Conservation (phyloP, 2,329 filamentous ascomycete genomes). For the Ascochyta fabae region DNA sequence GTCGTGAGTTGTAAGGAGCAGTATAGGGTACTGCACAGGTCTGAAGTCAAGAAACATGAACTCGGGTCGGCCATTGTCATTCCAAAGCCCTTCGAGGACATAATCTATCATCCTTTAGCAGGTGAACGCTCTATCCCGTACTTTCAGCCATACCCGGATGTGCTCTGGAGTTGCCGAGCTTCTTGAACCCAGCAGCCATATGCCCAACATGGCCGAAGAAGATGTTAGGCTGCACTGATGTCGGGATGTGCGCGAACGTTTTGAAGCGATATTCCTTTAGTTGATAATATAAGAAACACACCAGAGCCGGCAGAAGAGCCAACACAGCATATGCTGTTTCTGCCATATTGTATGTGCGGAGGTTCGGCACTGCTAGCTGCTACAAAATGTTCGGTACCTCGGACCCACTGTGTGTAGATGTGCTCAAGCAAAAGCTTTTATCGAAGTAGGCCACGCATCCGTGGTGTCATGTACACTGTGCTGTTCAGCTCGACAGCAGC, state of each 20-base stretch:
- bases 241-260: conserved; percentile 32
- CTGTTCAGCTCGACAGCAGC: not conserved
- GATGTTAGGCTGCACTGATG: conserved; percentile 28
- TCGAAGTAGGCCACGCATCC: not conserved
- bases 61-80: conserved; percentile 34
- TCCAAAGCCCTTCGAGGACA: conserved; percentile 38
- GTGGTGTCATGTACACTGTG: not conserved
- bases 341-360: conserved; percentile 21
- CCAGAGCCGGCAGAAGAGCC: conserved; percentile 27
- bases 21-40: conserved; percentile 34
- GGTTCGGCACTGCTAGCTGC: not conserved
- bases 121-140: not conserved
- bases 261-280: conserved; percentile 38
- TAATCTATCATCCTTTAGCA: conserved; percentile 35
- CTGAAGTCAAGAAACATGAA: conserved; percentile 42
- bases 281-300: conserved; percentile 29
- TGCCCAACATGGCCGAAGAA: conserved; percentile 37
- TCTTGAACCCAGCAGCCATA: conserved; percentile 36
- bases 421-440: not conserved
- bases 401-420: not conserved
- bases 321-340: conserved; percentile 26
- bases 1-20: conserved; percentile 39
- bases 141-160: conserved; percentile 34
- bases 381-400: not conserved
- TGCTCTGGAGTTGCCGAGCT: conserved; percentile 29